phyloP scores from a whole-genome alignment of 768 basidiomycete genomes.

The Kwoniella shandongensis region DNA sequence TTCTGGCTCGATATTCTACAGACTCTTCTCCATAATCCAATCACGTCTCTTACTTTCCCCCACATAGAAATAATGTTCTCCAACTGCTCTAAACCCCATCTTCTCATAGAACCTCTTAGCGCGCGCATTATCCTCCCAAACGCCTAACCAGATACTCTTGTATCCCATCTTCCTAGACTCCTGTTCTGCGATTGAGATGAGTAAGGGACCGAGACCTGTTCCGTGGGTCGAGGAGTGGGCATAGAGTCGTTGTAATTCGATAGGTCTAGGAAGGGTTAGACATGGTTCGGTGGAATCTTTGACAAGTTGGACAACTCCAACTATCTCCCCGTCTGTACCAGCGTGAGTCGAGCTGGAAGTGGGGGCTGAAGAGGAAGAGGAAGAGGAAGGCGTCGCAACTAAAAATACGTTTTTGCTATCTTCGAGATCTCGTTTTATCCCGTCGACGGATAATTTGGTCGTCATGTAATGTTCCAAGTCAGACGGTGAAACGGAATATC shows the following conservation, averaged over 20 bases:
- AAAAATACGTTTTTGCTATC: constrained; percentile 17
- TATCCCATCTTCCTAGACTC: constrained; percentile 7
- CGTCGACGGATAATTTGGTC: constrained; percentile 14
- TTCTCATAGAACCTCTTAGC: constrained; percentile 24
- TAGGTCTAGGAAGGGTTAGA: constrained; percentile 3
- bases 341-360: not conserved
- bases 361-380: not conserved
- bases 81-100: constrained; percentile 20
- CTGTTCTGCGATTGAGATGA: constrained; percentile 9
- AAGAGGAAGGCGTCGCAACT: constrained; percentile 4
- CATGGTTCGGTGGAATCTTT: constrained; percentile 11
- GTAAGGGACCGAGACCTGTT: not conserved
- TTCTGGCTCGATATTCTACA: no score
- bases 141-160: constrained; percentile 20
- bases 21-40: constrained; percentile 16
- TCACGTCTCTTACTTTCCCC: constrained; percentile 16
- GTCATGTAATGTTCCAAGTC: constrained; percentile 32
- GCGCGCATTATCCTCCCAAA: constrained; percentile 22
- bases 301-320: constrained; percentile 17
- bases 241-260: constrained; percentile 21
- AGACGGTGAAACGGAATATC: constrained; percentile 23
- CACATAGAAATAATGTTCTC: constrained; percentile 16
- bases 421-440: constrained; percentile 18
- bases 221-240: constrained; percentile 13
- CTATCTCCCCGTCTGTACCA: constrained; percentile 1